Evolutionary conservation across 148 eudicot species (phyloP), one percentile per base, ranked within the genome.

Genomic region (Spergularia bocconei): DNA sequence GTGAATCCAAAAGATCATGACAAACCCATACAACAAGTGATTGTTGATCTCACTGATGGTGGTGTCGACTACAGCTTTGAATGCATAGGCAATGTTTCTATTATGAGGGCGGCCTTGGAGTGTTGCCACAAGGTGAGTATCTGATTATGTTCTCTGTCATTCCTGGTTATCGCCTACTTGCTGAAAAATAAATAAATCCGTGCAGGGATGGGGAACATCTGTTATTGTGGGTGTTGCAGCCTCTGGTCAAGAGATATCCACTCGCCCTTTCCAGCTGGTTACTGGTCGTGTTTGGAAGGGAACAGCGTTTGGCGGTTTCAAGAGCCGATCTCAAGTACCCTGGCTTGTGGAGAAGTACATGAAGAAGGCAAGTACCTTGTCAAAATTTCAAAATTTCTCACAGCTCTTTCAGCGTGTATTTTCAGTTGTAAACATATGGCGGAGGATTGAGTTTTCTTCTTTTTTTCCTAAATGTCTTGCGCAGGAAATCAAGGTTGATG

Each of bases 241-340:
- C 56, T 89, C 99, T 11, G 99, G 99, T 69, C 92, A 95, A 80
- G 99, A 95, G 88, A 92, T 95, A 73, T 82, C 90, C 14, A 95
- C 99, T 64, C 99, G 99, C 59, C 98, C 98, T 36, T 94, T 94
- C 87, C 97, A 91, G 82, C 78, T 94, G 85, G 98, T 94, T 72
- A 94, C 98, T 47, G 98, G 98, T 36, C 97, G 98, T 77, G 97
- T 94, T 47, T 94, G 98, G 98, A 94, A 94, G 85, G 98, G 98
- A 76, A 94, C 98, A 13, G 97, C 98, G 29, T 94, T 93, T 86
- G 98, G 98, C 23, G 99, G 99, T 48, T 95, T 95, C 81, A 95
- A 95, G 90, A 95, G 99, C 83, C 96, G 99, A 14, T 92, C 99
- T 44, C 99, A 95, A 73, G 99, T 95, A 23, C 99, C 99, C 75